These are phyloP conservation scores for Avena sativa DNA, from an alignment of 176 grass and related monocot species.

Conservation along the genomic window DNA sequence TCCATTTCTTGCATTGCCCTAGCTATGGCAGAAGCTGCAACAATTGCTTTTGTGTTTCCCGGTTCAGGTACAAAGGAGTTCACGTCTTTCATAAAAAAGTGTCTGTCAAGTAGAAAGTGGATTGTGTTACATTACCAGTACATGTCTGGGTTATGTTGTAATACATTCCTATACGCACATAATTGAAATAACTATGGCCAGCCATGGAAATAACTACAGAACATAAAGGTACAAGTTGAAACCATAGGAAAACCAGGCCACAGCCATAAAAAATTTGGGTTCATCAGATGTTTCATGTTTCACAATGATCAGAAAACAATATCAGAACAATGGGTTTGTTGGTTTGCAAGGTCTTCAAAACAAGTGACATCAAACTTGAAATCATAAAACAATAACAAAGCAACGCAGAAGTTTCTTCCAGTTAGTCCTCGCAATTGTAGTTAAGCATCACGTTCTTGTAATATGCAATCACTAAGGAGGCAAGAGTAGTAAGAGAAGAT, in stretches of 20 bases:
- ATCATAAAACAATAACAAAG: constrained; percentile 2
- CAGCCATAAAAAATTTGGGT: background rate
- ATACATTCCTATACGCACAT: background rate
- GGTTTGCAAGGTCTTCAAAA: constrained; percentile 29
- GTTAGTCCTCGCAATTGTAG: background rate
- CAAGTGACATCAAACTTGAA: constrained; percentile 21
- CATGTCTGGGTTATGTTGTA: constrained; percentile 8
- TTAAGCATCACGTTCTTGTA: background rate
- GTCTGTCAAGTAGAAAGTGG: constrained; percentile 52
- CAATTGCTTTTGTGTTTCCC: constrained; percentile 70
- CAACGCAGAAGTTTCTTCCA: background rate
- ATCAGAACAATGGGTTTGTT: background rate
- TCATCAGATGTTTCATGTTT: constrained; percentile 10
- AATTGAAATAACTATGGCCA: background rate
- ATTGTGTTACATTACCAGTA: constrained; percentile 8
- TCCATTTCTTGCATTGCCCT: constrained; percentile 84
- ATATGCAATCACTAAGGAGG: background rate
- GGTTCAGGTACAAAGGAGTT: constrained; percentile 89
- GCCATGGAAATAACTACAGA: background rate
- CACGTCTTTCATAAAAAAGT: constrained; percentile 92
- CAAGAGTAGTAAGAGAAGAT: background rate
- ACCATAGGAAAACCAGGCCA: constrained; percentile 15
- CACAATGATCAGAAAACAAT: background rate
- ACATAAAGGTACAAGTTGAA: constrained; percentile 1
- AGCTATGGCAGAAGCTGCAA: constrained; percentile 77